Base-by-base conservation (phyloP, 1,284 basidiomycete species). In the Singerocomus inundabilis region DNA sequence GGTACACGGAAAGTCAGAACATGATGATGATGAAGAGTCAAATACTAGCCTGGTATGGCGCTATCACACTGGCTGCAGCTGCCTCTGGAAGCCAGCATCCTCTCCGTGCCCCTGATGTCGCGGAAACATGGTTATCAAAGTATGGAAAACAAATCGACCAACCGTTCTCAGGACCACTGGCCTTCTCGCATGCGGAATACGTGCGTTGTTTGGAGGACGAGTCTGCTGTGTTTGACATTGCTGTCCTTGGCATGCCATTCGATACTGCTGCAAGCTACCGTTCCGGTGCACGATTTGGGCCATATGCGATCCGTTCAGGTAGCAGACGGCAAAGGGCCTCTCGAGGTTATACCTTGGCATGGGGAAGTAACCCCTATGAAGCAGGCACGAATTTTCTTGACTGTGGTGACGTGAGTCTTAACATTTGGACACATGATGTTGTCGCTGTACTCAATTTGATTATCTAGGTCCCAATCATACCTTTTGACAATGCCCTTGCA, bases 251-350 rank as follows among this genome's bases (percentile, higher is more conserved):
- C 6, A 82, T 91, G 72, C 90, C 89, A 0, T 91, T 92, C 61
- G 90, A 92, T 60, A 91, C 88, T 5, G 79, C 74, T 2, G 83
- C 85, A 15, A 76, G 76, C 1, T 90, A 87, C 60, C 72, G 88
- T 50, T 79, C 85, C 45, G 87, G 85, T 51, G 89, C 89, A 25
- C 80, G 90, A 4, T 92, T 92, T 71, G 90, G 90, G 10, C 90
- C 89, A 2, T 80, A 79, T 59, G 89, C 85, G 6, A 92, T 92
- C 59, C 82, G 89, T 29, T 84, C 85, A 9, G 88, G 88, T 5
- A 86, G 85, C 60, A 75, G 86, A 46, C 72, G 89, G 45, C 82
- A 89, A 58, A 70, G 79, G 30, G 72, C 74, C 15, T 54, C 65
- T 21, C 68, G 77, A 32, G 82, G 80, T 3, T 88, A 85, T 59